Percentiles rank a stretch among this genome's conserved stretches.
Evolutionary conservation across 495 filamentous ascomycete species (phyloP).

Genomic region (Coniosporium apollinis): DNA sequence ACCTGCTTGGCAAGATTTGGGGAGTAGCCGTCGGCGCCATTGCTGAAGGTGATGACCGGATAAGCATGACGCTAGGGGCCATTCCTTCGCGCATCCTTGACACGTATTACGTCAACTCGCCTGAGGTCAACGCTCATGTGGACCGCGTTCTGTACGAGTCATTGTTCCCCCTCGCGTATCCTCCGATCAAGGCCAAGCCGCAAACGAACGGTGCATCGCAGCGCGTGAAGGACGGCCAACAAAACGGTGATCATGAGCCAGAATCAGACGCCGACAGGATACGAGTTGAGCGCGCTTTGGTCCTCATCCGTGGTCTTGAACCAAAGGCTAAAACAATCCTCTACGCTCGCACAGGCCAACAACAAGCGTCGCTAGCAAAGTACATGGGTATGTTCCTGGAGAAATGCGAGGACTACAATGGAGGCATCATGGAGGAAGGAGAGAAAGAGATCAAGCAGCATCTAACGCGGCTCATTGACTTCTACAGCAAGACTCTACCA

Average conservation of each 20-base stretch:
- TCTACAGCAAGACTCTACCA: conserved; percentile 54
- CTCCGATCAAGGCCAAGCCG: conserved; percentile 59
- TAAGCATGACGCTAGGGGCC: conserved; percentile 51
- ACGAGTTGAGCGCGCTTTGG: conserved; percentile 66
- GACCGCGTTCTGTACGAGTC: conserved; percentile 77
- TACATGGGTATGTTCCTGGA: conserved; percentile 56
- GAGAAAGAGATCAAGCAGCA: conserved; percentile 51
- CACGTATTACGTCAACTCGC: conserved; percentile 79
- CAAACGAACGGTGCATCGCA: conserved; percentile 26
- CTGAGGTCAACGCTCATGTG: conserved; percentile 64
- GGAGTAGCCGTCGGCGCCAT: conserved; percentile 79
- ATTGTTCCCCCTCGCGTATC: conserved; percentile 70
- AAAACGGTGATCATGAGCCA: conserved; percentile 26
- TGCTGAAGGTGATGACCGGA: conserved; percentile 59
- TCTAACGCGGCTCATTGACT: conserved; percentile 49
- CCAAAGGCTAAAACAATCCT: conserved; percentile 68
- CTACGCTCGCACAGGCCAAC: conserved; percentile 67
- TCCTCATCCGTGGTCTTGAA: conserved; percentile 65
- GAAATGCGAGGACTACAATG: conserved; percentile 72
- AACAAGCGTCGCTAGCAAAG: conserved; percentile 52
- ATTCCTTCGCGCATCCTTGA: conserved; percentile 78
- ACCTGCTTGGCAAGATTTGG: conserved; percentile 70
- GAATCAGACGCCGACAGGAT: conserved; percentile 63
- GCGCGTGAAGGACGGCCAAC: conserved; percentile 34
- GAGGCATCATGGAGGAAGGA: conserved; percentile 62